Evolutionary conservation across 2,329 filamentous ascomycete species (phyloP).

Genomic region (Mycocentrospora acerina): DNA sequence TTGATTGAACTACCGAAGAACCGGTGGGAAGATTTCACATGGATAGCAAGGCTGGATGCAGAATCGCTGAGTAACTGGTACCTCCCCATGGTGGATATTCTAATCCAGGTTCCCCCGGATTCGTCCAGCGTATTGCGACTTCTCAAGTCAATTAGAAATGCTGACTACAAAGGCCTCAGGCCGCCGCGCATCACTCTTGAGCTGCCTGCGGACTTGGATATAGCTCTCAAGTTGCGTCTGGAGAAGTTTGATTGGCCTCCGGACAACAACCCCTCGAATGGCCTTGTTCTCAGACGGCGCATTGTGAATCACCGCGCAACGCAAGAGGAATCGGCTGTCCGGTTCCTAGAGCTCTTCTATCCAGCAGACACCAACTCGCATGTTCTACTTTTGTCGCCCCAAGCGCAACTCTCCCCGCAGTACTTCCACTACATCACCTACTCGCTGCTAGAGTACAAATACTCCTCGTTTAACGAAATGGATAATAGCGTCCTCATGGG

Average conservation of each 20-base stretch:
- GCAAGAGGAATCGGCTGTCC: constrained; percentile 70
- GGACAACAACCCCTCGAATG: constrained; percentile 42
- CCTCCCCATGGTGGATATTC: constrained; percentile 73
- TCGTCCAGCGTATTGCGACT: constrained; percentile 78
- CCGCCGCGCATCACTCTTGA: constrained; percentile 81
- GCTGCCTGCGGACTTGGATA: constrained; percentile 70
- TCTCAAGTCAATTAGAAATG: constrained; percentile 71
- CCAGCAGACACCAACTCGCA: constrained; percentile 68
- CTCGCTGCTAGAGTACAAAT: constrained; percentile 71
- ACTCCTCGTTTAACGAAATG: constrained; percentile 58
- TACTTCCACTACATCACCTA: constrained; percentile 90
- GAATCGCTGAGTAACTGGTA: constrained; percentile 76
- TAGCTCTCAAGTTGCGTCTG: constrained; percentile 63
- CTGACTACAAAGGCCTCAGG: constrained; percentile 72
- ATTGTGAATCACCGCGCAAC: constrained; percentile 62
- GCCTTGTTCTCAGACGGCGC: constrained; percentile 71
- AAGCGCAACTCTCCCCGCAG: constrained; percentile 74
- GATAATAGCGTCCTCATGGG: constrained; percentile 66
- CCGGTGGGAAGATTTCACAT: constrained; percentile 65
- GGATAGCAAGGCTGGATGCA: constrained; percentile 78
- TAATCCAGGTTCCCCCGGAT: constrained; percentile 72
- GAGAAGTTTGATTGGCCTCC: constrained; percentile 67
- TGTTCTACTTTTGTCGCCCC: constrained; percentile 80
- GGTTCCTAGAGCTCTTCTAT: constrained; percentile 87
- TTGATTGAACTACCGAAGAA: constrained; percentile 73